Evolutionary conservation across 257 asterid genomes (phyloP), one percentile per base, ranked within the genome.

Genomic region (Capsicum baccatum): DNA sequence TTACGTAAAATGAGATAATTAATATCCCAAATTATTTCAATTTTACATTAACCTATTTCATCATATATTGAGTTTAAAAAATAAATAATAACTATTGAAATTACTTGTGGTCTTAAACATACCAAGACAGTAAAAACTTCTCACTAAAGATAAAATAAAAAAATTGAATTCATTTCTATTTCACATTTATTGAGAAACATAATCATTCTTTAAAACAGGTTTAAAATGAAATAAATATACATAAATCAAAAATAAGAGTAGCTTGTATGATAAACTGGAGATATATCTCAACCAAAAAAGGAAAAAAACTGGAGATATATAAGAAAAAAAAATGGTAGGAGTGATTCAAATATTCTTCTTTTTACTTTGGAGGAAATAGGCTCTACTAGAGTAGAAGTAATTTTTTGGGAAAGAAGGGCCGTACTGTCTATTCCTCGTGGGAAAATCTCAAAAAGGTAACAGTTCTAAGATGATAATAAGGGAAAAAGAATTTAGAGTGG

Each of bases 361-460:
- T 13, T 33, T 4, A 5, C 5, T 21, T 63, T 26, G 42, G 42
- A 56, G 62, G n/a, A 52, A 52, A 52, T 48, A 39, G 44, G 44
- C 44, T 26, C 33, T 26, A 26, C 33, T 26, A 26, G 33, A 26
- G 33, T 26, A 26, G 33, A 39, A 3, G 9, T 58, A 6, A 1
- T 16, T 58, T 57, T 58, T 58, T 33, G 71, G 79, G 3, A 7
- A n/a, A 6, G 63, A 58, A 16, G 58, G 39, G 16, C 35, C 9
- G 58, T 47, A 67, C 21, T 47, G 58, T 19, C 39, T 6, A 73
- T 73, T 19, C 58, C 39, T 71, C n/a, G 80, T 48, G 80, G 59
- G 80, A 11, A 73, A 73, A 73, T 47, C 10, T 33, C 48, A 6
- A 70, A 70, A 70, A 70, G 79, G 79, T 70, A 9, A 5, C 56